These are phyloP conservation scores for Calonectria hawksworthii DNA, from an alignment of 2,329 filamentous ascomycete species.

Conservation along the genomic window DNA sequence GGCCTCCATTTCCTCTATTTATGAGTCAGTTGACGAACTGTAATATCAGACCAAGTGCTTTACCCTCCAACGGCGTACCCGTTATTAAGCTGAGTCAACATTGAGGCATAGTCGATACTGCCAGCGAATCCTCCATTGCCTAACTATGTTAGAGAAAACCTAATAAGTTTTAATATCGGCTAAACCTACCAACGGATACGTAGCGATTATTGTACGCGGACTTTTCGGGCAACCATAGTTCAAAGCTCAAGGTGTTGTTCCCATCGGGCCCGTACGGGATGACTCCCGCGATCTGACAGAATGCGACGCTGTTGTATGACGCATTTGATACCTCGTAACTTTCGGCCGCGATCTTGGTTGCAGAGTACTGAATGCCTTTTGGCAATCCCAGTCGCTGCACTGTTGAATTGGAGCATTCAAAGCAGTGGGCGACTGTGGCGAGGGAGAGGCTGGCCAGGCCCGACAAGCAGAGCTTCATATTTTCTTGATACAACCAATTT, in stretches of 20 bases:
- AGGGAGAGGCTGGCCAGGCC: neutral
- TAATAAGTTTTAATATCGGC: too few relatives aligned
- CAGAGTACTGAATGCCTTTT: neutral
- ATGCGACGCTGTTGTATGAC: neutral
- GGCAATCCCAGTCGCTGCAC: neutral
- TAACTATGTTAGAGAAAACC: neutral
- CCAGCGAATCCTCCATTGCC: conserved; percentile 11
- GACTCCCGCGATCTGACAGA: neutral
- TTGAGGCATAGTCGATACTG: conserved; percentile 1
- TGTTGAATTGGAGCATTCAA: neutral
- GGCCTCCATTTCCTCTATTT: conserved; percentile 8
- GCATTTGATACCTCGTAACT: neutral
- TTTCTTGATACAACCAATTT: neutral
- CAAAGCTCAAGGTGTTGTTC: neutral
- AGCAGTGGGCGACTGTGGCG: neutral
- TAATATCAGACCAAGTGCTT: neutral
- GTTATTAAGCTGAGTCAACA: neutral
- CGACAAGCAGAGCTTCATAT: neutral
- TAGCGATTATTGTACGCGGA: conserved; percentile 4
- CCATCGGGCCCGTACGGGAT: neutral
- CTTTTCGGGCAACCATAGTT: conserved; percentile 6
- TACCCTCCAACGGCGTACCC: conserved; percentile 7
- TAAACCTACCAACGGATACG: conserved; percentile 5
- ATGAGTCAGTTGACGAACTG: too few relatives aligned
- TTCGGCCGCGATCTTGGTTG: neutral